A percentile compares a stretch with the other conserved stretches of the same genome.
Conservation (phyloP, 768 basidiomycete species). For the Naganishia onofrii region DNA sequence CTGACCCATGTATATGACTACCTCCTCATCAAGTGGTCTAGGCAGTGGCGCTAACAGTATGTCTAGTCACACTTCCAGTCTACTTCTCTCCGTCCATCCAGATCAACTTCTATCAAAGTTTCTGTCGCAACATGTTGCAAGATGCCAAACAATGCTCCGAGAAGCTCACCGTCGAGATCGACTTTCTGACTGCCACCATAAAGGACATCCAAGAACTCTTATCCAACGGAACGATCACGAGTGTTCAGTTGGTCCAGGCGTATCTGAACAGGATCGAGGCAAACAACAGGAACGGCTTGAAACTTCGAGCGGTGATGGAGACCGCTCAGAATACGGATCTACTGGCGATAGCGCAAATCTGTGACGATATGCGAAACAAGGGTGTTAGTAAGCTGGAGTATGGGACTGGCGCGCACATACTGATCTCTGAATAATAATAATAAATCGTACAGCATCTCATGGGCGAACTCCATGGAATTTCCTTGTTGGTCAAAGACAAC, state of each 20-base stretch:
- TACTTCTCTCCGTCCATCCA: too few relatives aligned
- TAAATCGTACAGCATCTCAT: too few relatives aligned
- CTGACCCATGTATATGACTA: too few relatives aligned
- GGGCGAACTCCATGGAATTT: background rate
- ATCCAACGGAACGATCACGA: background rate
- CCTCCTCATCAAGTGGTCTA: too few relatives aligned
- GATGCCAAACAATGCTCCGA: background rate
- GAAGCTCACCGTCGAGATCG: background rate
- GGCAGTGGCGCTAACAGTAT: too few relatives aligned
- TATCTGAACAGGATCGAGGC: constrained; percentile 3
- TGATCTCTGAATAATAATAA: too few relatives aligned
- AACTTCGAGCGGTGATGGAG: constrained; percentile 13
- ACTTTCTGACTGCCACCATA: constrained; percentile 2
- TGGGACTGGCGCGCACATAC: background rate
- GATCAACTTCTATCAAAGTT: background rate
- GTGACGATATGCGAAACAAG: background rate
- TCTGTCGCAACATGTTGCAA: background rate
- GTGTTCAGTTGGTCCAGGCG: background rate
- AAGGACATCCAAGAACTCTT: background rate
- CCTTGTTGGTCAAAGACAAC: constrained; percentile 13
- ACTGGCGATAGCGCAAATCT: background rate
- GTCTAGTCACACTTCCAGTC: too few relatives aligned
- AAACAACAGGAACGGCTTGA: constrained; percentile 1
- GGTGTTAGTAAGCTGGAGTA: background rate
- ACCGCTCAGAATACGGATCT: background rate